Conservation (phyloP, 768 basidiomycete genomes). For the Boletus eberwhitei region DNA sequence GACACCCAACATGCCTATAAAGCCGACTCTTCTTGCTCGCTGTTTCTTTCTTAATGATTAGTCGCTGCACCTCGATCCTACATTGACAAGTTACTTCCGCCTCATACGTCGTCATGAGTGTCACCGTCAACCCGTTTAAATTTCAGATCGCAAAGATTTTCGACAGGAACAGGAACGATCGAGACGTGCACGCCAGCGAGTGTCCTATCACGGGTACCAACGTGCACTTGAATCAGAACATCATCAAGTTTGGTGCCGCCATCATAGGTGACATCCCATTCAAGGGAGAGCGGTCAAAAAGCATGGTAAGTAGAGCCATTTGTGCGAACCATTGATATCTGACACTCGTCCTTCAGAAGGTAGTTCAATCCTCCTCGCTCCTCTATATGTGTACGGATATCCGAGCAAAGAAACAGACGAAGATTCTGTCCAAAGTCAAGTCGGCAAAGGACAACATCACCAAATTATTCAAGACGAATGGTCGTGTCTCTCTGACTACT, state of each 20-base stretch:
- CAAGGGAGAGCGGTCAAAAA: not conserved
- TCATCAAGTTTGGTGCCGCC: not conserved
- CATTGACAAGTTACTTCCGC: not conserved
- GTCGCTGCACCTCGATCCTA: not conserved
- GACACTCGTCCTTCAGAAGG: not conserved
- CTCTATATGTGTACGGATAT: not conserved
- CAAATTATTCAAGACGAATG: constrained; percentile 1
- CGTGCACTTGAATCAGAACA: not conserved
- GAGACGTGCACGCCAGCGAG: not conserved
- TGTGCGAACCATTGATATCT: not conserved
- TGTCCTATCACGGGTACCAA: not conserved
- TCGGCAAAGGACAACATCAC: constrained; percentile 4
- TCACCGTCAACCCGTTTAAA: not conserved
- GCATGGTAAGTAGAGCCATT: not conserved
- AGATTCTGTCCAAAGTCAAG: constrained; percentile 3
- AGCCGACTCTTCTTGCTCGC: not conserved
- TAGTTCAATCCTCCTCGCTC: not conserved
- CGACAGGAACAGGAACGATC: not conserved
- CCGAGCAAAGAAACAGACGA: not conserved
- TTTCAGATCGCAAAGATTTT: not conserved
- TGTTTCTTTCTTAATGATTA: not conserved
- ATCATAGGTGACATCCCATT: not conserved
- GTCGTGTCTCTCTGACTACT: not conserved
- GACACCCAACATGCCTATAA: constrained; percentile 5
- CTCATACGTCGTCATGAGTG: not conserved